Conservation (phyloP, 805 yeast species). For the Yarrowia sp. region DNA sequence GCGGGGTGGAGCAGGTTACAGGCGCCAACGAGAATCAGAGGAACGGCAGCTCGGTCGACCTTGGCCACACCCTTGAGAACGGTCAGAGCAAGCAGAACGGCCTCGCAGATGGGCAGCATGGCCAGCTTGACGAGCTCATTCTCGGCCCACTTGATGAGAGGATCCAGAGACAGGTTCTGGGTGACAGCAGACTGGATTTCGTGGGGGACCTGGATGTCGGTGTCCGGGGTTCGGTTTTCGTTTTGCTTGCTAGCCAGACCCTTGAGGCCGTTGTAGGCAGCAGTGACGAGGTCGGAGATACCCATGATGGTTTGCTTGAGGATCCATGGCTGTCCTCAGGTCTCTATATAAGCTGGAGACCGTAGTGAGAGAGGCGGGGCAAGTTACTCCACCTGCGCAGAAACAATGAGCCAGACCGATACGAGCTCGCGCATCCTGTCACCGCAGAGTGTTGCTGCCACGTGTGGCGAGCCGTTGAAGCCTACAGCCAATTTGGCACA, state of each 20-base stretch:
- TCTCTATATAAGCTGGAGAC: background rate
- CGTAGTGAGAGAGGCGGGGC: background rate
- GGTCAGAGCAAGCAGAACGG: conserved; percentile 23
- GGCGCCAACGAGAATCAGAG: conserved; percentile 17
- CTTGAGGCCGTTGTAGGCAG: conserved; percentile 31
- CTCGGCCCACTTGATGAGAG: conserved; percentile 27
- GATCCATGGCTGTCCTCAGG: background rate
- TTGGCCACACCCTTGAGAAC: conserved; percentile 17
- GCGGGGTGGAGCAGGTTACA: conserved; percentile 17
- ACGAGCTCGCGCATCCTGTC: background rate
- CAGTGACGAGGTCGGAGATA: background rate
- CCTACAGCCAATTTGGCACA: background rate
- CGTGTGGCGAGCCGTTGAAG: conserved; percentile 19
- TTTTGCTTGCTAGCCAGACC: background rate
- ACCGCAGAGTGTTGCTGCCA: background rate
- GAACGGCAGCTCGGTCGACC: conserved; percentile 1
- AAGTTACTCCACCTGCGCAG: background rate
- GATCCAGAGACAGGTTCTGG: conserved; percentile 10
- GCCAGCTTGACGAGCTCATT: conserved; percentile 22
- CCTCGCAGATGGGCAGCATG: conserved; percentile 19
- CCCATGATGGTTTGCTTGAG: conserved; percentile 11
- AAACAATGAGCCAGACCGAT: background rate
- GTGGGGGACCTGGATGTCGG: background rate
- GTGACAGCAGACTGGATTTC: background rate
- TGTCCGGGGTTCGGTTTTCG: background rate